Evolutionary conservation across 768 basidiomycete genomes (phyloP).

Genomic region (Kwoniella shandongensis): DNA sequence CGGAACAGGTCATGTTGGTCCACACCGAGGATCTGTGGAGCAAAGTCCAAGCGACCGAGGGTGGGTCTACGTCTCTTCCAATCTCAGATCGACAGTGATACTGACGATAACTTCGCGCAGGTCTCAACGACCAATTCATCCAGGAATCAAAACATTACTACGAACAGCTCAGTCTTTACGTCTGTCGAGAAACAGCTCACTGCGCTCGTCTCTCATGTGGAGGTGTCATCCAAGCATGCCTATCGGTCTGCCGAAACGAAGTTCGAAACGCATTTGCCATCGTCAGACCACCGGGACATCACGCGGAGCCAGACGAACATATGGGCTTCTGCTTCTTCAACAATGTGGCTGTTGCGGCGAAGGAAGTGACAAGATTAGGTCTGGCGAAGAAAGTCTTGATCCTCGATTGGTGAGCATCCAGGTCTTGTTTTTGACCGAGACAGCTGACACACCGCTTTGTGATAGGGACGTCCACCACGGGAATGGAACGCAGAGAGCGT

Average conservation of each 20-base stretch:
- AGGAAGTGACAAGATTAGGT: constrained; percentile 71
- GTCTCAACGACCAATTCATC: constrained; percentile 72
- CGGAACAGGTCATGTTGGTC: constrained; percentile 79
- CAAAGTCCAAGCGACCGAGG: constrained; percentile 75
- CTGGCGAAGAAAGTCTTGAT: constrained; percentile 79
- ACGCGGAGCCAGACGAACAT: constrained; percentile 94
- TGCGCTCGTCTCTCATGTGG: constrained; percentile 88
- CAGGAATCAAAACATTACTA: constrained; percentile 77
- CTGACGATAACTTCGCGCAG: constrained; percentile 58
- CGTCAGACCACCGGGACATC: constrained; percentile 95
- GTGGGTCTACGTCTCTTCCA: constrained; percentile 59
- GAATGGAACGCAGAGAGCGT: constrained; percentile 95
- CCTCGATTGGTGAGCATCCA: constrained; percentile 76
- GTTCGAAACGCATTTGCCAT: constrained; percentile 89
- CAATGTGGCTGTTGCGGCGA: constrained; percentile 90
- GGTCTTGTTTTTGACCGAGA: neutral
- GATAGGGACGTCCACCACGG: constrained; percentile 94
- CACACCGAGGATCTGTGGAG: constrained; percentile 92
- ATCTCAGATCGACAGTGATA: no score
- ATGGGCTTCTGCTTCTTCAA: constrained; percentile 99
- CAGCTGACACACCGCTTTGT: constrained; percentile 8
- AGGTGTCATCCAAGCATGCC: constrained; percentile 85
- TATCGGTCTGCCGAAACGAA: constrained; percentile 77
- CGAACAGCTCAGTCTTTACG: constrained; percentile 87
- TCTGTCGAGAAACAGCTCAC: constrained; percentile 77